phyloP scores from a whole-genome alignment of 1,284 basidiomycete genomes.

The Inonotus obliquus region DNA sequence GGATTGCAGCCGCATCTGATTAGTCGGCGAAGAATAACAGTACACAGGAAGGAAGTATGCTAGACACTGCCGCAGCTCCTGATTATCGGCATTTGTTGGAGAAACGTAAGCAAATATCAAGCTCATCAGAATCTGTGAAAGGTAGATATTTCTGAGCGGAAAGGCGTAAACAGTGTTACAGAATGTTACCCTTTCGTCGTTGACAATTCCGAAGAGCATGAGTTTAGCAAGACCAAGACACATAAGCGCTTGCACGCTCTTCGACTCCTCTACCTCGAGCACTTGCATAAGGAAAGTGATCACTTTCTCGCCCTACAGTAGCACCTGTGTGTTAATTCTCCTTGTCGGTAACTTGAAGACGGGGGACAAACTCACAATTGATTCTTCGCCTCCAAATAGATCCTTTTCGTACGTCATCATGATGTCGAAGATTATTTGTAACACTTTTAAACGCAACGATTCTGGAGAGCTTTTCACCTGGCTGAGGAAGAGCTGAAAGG shows the following conservation, averaged over 20 bases:
- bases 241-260: slow-evolving; percentile 73
- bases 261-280: slow-evolving; percentile 70
- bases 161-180: slow-evolving; percentile 39
- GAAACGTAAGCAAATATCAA: slow-evolving; percentile 18
- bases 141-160: background rate
- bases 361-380: background rate
- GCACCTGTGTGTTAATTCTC: background rate
- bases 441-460: slow-evolving; percentile 73
- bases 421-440: slow-evolving; percentile 89
- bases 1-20: slow-evolving; percentile 16
- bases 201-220: slow-evolving; percentile 79
- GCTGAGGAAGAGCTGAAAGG: slow-evolving; percentile 87
- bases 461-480: slow-evolving; percentile 80
- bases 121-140: slow-evolving; percentile 15
- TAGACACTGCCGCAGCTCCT: slow-evolving; percentile 17
- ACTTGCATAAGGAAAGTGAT: slow-evolving; percentile 71
- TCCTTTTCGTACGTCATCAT: slow-evolving; percentile 86
- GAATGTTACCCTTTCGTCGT: slow-evolving; percentile 70
- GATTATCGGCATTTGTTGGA: slow-evolving; percentile 12
- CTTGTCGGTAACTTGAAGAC: background rate
- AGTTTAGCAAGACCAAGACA: slow-evolving; percentile 88
- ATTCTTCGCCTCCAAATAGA: slow-evolving; percentile 46
- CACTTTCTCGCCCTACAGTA: slow-evolving; percentile 57
- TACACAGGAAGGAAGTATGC: slow-evolving; percentile 19
- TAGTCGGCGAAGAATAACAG: slow-evolving; percentile 13